A percentile compares a stretch with the other conserved stretches of the same genome.
Conservation (phyloP, 1,284 basidiomycete species). For the Cutaneotrichosporon mucoides region DNA sequence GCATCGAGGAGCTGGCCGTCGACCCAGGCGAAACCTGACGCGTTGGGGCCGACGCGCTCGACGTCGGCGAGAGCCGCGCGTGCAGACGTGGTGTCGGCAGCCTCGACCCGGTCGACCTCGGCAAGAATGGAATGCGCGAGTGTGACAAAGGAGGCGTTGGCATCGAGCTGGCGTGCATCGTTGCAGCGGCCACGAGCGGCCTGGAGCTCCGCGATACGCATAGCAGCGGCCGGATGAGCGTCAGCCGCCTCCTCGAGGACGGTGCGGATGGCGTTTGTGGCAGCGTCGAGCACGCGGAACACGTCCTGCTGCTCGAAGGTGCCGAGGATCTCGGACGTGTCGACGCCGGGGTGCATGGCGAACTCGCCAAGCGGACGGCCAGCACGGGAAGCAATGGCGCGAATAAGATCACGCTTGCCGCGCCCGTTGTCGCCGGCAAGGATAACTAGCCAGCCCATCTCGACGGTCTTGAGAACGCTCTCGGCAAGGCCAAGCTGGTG, state of each 20-base stretch:
- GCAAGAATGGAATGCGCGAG: slow-evolving; percentile 11
- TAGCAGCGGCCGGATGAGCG: slow-evolving; percentile 13
- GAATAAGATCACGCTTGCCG: slow-evolving; percentile 78
- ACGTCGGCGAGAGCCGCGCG: slow-evolving; percentile 12
- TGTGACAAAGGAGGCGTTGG: slow-evolving; percentile 13
- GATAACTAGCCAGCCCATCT: slow-evolving; percentile 82
- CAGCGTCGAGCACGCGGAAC: slow-evolving; percentile 22
- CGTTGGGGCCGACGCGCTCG: slow-evolving; percentile 48
- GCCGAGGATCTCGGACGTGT: slow-evolving; percentile 90
- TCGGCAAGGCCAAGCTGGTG: slow-evolving; percentile 67
- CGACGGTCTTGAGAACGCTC: slow-evolving; percentile 69
- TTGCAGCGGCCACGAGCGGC: slow-evolving; percentile 21
- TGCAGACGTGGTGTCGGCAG: slow-evolving; percentile 31
- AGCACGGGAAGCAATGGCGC: slow-evolving; percentile 65
- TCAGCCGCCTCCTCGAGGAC: slow-evolving; percentile 24
- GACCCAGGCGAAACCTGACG: slow-evolving; percentile 78
- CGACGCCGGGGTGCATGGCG: slow-evolving; percentile 78
- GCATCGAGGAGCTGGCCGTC: slow-evolving; percentile 91
- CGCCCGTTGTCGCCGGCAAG: slow-evolving; percentile 68
- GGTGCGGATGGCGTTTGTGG: slow-evolving; percentile 9
- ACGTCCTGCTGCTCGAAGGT: slow-evolving; percentile 87
- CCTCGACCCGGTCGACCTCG: slow-evolving; percentile 17
- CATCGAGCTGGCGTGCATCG: slow-evolving; percentile 15
- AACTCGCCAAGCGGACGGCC: slow-evolving; percentile 71
- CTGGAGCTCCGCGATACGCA: slow-evolving; percentile 14